phyloP scores from a whole-genome alignment of 169 alveolate genomes.

The Cryptosporidium canis region DNA sequence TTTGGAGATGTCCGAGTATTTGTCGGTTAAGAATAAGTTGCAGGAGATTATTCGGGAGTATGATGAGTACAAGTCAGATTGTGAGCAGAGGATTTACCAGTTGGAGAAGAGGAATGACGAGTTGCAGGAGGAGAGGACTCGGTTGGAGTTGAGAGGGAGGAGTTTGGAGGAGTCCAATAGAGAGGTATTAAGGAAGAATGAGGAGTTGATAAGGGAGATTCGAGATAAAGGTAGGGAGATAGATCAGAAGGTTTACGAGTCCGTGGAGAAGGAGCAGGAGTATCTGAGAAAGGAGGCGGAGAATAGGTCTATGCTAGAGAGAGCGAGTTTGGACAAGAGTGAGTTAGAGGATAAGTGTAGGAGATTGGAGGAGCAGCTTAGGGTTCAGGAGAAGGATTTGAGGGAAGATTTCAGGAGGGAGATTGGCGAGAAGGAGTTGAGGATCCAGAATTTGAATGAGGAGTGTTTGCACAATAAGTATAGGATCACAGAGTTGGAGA shows the following conservation, averaged over 20 bases:
- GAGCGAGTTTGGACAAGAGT: neutral
- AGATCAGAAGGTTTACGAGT: slow-evolving; percentile 3
- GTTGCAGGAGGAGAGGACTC: slow-evolving; percentile 15
- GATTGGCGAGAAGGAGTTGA: slow-evolving; percentile 4
- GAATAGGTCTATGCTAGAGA: neutral
- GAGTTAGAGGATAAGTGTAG: neutral
- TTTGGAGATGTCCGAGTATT: slow-evolving; percentile 42
- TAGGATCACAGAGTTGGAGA: slow-evolving; percentile 51
- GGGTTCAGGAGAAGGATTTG: slow-evolving; percentile 10
- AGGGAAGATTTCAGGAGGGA: neutral
- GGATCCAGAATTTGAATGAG: slow-evolving; percentile 31
- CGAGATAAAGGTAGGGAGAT: slow-evolving; percentile 5
- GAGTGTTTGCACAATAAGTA: slow-evolving; percentile 57
- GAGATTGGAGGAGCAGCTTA: neutral
- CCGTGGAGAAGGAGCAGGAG: neutral
- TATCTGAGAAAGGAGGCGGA: neutral
- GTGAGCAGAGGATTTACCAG: slow-evolving; percentile 9
- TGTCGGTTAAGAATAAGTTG: slow-evolving; percentile 4
- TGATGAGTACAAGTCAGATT: slow-evolving; percentile 25
- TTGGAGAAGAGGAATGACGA: slow-evolving; percentile 29
- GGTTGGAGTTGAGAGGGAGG: slow-evolving; percentile 8
- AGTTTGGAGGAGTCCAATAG: slow-evolving; percentile 7
- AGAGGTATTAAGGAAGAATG: slow-evolving; percentile 7
- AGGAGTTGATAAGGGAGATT: slow-evolving; percentile 2
- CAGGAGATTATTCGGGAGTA: slow-evolving; percentile 12